Evolutionary conservation across 2,329 filamentous ascomycete species (phyloP).

Genomic region (Stachybotrys echinatus): DNA sequence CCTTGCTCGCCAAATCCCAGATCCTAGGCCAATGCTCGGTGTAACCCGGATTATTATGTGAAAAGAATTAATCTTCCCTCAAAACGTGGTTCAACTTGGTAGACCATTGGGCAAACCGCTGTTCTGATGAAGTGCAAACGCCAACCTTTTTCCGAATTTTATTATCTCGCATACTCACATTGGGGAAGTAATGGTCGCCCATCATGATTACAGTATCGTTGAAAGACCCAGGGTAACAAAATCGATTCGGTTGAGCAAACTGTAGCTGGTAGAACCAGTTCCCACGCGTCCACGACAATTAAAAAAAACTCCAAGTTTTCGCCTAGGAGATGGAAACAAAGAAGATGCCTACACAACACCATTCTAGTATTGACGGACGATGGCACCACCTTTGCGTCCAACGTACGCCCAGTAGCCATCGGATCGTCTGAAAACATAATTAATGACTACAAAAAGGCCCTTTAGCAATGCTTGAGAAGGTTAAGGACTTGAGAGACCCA

Average conservation of each 20-base stretch:
- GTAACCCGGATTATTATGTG: too few species aligned
- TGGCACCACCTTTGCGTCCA: constrained; percentile 1
- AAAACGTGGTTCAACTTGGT: too few species aligned
- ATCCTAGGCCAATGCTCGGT: too few species aligned
- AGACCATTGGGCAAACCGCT: neutral
- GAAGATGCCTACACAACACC: constrained; percentile 2
- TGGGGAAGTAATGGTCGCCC: neutral
- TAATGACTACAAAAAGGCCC: too few species aligned
- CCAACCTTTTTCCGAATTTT: neutral
- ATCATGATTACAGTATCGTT: constrained; percentile 4
- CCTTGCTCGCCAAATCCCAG: too few species aligned
- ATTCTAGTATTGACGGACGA: constrained; percentile 3
- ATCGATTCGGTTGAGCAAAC: constrained; percentile 4
- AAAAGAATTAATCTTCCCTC: too few species aligned
- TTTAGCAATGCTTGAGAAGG: too few species aligned
- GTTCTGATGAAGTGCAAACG: neutral
- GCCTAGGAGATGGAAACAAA: neutral
- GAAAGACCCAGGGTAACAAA: constrained; percentile 4
- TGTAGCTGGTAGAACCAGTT: constrained; percentile 3
- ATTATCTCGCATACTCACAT: neutral
- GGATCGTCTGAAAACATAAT: neutral
- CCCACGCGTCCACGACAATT: neutral
- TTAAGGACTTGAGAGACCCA: neutral
- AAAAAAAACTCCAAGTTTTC: too few species aligned
- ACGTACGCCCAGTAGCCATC: constrained; percentile 4